Evolutionary conservation across 495 filamentous ascomycete species (phyloP).

Genomic region (Margaritispora aquatica): DNA sequence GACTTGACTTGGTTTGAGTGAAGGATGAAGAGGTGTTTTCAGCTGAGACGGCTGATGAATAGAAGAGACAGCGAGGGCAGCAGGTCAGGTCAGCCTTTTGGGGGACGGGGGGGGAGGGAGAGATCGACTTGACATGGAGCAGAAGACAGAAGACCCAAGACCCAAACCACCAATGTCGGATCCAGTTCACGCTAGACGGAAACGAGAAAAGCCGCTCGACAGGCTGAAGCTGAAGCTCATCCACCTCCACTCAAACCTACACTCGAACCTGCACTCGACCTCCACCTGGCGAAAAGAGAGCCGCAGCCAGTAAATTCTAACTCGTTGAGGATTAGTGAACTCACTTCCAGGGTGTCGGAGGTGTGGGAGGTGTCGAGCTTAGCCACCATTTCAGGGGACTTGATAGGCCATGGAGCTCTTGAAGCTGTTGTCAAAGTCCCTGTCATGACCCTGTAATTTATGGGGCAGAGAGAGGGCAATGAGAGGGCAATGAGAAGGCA

Average conservation of each 20-base stretch:
- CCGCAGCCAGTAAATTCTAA: background rate
- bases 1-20: no score
- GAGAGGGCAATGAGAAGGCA: background rate
- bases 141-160: no score
- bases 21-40: background rate
- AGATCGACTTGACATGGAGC: no score
- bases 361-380: background rate
- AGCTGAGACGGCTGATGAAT: background rate
- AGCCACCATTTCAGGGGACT: slow-evolving; percentile 2
- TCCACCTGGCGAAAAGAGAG: no score
- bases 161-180: slow-evolving; percentile 3
- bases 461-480: background rate
- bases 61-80: background rate
- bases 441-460: background rate
- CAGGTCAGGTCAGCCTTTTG: background rate
- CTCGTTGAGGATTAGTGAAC: background rate
- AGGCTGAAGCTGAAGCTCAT: no score
- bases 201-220: background rate
- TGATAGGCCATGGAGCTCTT: background rate
- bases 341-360: background rate
- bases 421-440: background rate
- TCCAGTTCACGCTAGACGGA: slow-evolving; percentile 2
- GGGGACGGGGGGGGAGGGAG: no score
- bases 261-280: no score
- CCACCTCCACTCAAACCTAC: no score